A percentile compares a stretch with the other conserved stretches of the same genome.
phyloP scores from a whole-genome alignment of 2,329 filamentous ascomycete species.

The Aureobasidium sp. region DNA sequence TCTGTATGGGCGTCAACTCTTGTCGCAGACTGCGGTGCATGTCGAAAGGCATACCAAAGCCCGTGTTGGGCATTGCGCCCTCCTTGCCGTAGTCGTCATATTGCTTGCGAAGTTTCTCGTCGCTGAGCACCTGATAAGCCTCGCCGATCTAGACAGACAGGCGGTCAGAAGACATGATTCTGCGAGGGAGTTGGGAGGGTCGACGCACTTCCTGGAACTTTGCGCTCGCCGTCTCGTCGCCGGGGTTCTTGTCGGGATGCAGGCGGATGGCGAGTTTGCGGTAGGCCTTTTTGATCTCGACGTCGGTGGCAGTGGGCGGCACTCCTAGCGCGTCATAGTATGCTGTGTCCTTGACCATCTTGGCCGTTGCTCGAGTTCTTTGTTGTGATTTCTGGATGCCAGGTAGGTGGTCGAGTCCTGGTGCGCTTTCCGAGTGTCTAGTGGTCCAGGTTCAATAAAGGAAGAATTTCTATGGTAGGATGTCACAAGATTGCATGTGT shows the following conservation, averaged over 20 bases:
- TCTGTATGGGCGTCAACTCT: conserved; percentile 35
- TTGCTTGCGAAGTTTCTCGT: conserved; percentile 74
- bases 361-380: not conserved
- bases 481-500: not conserved
- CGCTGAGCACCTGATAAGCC: conserved; percentile 74
- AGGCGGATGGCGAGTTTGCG: conserved; percentile 77
- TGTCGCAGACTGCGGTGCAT: not conserved
- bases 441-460: not conserved
- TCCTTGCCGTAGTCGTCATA: conserved; percentile 99
- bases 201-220: conserved; percentile 76
- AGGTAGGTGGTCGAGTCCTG: not conserved
- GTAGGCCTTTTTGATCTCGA: conserved; percentile 97
- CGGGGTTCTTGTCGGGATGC: conserved; percentile 96
- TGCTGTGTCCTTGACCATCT: conserved; percentile 51
- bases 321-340: conserved; percentile 88
- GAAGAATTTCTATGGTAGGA: not conserved
- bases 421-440: not conserved
- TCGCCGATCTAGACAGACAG: conserved; percentile 48
- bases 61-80: conserved; percentile 77
- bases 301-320: conserved; percentile 71
- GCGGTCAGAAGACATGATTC: not conserved
- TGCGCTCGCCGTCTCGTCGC: conserved; percentile 84
- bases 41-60: conserved; percentile 57
- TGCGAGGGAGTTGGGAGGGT: not conserved
- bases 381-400: not conserved